phyloP scores from a whole-genome alignment of 176 grass and related monocot species.

The Zoysia japonica region DNA sequence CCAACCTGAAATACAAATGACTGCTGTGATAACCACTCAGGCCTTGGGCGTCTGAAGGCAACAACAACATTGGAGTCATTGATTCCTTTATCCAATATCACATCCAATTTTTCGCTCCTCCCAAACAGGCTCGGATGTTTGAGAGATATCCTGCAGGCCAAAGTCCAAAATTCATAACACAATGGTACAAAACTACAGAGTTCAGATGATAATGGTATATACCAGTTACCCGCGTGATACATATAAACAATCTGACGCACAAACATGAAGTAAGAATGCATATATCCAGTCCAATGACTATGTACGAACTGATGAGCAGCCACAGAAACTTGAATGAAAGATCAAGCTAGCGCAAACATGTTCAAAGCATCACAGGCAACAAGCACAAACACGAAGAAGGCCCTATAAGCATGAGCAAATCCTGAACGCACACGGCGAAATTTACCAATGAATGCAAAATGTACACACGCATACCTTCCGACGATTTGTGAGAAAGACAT shows the following conservation, averaged over 20 bases:
- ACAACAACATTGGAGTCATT: constrained; percentile 79
- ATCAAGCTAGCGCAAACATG: constrained; percentile 1
- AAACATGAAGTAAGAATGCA: too few species aligned
- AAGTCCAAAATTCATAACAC: constrained; percentile 16
- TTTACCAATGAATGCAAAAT: not conserved
- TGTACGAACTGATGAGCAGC: not conserved
- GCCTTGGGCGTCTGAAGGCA: constrained; percentile 71
- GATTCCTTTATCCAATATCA: constrained; percentile 84
- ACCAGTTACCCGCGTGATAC: too few species aligned
- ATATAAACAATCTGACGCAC: too few species aligned
- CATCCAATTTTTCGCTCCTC: constrained; percentile 77
- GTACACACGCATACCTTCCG: constrained; percentile 33
- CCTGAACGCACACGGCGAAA: not conserved
- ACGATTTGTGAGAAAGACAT: constrained; percentile 66
- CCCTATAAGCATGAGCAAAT: not conserved
- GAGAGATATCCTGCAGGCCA: constrained; percentile 60
- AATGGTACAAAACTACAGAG: not conserved
- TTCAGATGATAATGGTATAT: not conserved
- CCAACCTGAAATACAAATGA: constrained; percentile 88
- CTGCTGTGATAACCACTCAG: constrained; percentile 69
- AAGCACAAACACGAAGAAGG: not conserved
- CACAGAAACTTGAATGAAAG: not conserved
- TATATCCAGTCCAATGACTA: not conserved
- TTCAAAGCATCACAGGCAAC: not conserved
- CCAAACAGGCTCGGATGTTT: constrained; percentile 89